These are phyloP conservation scores for Coffea humblotiana DNA, from an alignment of 305 asterid genomes.

Conservation along the genomic window DNA sequence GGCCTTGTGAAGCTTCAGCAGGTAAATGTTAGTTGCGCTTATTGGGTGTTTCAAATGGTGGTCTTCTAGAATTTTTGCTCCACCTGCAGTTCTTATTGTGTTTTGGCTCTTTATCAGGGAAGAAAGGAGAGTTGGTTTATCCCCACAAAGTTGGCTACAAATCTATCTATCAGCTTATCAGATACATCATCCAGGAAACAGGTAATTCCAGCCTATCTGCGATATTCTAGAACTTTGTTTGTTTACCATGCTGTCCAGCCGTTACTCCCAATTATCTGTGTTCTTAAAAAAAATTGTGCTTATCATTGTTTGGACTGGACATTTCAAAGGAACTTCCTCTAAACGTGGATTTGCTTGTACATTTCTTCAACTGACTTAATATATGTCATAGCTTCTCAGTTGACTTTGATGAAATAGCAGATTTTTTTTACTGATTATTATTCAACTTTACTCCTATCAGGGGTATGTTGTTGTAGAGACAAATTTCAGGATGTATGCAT, in stretches of 20 bases:
- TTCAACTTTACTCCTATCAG: slow-evolving; percentile 39
- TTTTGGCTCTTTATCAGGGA: slow-evolving; percentile 53
- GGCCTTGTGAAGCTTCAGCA: slow-evolving; percentile 94
- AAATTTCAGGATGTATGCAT: slow-evolving; percentile 88
- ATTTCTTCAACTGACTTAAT: background rate
- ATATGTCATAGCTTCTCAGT: background rate
- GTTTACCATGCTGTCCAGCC: background rate
- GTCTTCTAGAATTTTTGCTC: slow-evolving; percentile 8
- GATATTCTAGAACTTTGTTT: background rate
- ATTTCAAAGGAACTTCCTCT: background rate
- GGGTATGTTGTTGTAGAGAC: slow-evolving; percentile 97
- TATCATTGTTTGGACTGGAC: background rate
- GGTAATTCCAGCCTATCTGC: slow-evolving; percentile 37
- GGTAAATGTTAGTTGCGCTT: slow-evolving; percentile 37
- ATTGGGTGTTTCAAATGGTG: background rate
- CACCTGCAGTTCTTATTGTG: slow-evolving; percentile 11
- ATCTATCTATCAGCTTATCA: slow-evolving; percentile 90
- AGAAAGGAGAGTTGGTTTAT: slow-evolving; percentile 95
- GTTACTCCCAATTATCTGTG: background rate
- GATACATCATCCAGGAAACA: slow-evolving; percentile 87
- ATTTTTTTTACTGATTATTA: background rate
- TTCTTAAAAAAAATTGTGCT: background rate
- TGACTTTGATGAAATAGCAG: background rate
- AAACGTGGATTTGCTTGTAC: background rate
- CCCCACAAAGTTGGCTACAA: slow-evolving; percentile 93